phyloP scores from a whole-genome alignment of 176 grass and related monocot species.

The Chrysopogon serrulatus region DNA sequence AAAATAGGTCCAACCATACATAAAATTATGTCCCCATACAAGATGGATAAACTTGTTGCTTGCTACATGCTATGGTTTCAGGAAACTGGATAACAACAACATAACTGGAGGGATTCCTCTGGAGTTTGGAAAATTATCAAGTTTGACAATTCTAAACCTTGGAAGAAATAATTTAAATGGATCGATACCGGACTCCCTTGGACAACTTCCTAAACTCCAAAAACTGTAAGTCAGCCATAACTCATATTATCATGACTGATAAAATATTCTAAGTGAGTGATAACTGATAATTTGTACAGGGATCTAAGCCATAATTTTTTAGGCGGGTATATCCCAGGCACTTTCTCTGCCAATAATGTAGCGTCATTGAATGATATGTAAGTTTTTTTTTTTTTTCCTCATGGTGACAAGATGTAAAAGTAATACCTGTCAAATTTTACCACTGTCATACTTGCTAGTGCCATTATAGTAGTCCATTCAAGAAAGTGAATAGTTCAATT shows the following conservation, averaged over 20 bases:
- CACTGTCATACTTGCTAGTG: neutral
- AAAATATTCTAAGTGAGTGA: conserved; percentile 22
- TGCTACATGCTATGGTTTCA: conserved; percentile 23
- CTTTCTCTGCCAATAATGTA: conserved; percentile 51
- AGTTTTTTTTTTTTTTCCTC: conserved; percentile 42
- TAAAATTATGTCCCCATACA: neutral
- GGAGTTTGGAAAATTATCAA: conserved; percentile 65
- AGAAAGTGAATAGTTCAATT: conserved; percentile 5
- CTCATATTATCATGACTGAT: neutral
- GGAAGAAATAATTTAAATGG: conserved; percentile 65
- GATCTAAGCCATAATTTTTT: conserved; percentile 75
- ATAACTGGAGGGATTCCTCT: conserved; percentile 82
- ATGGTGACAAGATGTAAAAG: conserved; percentile 7
- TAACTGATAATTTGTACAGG: conserved; percentile 37
- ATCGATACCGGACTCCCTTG: conserved; percentile 64
- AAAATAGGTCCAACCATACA: neutral
- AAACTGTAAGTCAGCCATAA: conserved; percentile 56
- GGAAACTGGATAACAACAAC: conserved; percentile 59
- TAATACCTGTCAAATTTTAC: neutral
- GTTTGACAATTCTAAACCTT: conserved; percentile 63
- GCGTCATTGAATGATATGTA: conserved; percentile 72
- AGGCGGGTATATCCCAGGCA: conserved; percentile 56
- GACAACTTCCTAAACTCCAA: conserved; percentile 59
- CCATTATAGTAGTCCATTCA: conserved; percentile 17
- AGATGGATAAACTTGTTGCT: neutral